Base-by-base conservation (phyloP, 2,329 filamentous ascomycete genomes). In the Fusarium euwallaceae region DNA sequence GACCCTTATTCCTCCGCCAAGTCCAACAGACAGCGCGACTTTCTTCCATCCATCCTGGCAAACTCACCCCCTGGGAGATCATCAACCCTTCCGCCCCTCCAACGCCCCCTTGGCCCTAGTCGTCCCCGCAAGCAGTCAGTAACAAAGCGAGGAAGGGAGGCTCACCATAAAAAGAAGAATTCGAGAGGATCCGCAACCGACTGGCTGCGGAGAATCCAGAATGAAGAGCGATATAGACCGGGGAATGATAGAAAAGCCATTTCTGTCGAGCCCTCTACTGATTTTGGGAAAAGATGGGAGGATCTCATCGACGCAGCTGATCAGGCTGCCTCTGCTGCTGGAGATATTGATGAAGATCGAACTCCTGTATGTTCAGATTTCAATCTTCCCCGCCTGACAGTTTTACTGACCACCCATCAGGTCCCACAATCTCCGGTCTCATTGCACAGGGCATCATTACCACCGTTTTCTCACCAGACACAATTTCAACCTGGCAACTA, bases 241-340 rank as follows among this genome's bases (percentile, higher is more conserved):
- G 87, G 86, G 67, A 91, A 92, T 78, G 92, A 94, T 78, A 90
- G 94, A 72, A 97, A 98, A 84, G 94, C 95, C 66, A 90, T 94
- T 76, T 97, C 95, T 17, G 94, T 94, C 48, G 96, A 98, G 83
- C 95, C 95, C 27, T 90, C 92, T 66, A 91, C 90, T 22, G 92
- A 93, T 69, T 93, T 94, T 84, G 95, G 94, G 75, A 97, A 97
- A 85, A 90, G 96, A 79, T 98, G 96, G 97, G 95, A 98, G 83
- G 96, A 98, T 83, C 88, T 98, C 70, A 97, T 98, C 75, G 95
- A 98, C 83, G 96, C 96, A 62, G 96, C 94, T 41, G 84, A 85
- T 70, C 84, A 86, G 65, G 84, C 89, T 64, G 95, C 96, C 36
- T 98, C 95, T 71, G 95, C 95, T 32, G 97, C 95, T 4, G 95